Evolutionary conservation across 164 flowering plant species (phyloP), one percentile per base, ranked within the genome.

Genomic region (Pachysandra terminalis): DNA sequence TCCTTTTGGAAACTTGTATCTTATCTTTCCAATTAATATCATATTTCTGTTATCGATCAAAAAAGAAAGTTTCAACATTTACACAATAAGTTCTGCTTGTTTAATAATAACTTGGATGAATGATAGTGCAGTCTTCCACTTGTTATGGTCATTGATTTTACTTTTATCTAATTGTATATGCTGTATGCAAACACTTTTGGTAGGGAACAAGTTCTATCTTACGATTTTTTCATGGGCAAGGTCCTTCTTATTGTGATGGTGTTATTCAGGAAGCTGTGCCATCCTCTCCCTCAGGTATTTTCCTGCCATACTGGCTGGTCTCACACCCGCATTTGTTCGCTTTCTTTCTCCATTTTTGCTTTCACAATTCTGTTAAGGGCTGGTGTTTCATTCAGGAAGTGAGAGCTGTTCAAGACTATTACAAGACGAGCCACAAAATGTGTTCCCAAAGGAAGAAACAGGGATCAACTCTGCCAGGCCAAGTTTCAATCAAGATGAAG

Each of bases 181-280:
- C 59, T 55, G 19, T 25, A 28, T 2, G 10, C 19, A 19, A 59
- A 60, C 49, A 22, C 49, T 65, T 69, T 41, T 63, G n/a, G 21
- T 53, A 90, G 96, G 94, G 94, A 59, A 83, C 87, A 51, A 40
- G 74, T 67, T 84, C 94, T 71, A 87, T 90, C 41, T 71, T 68
- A 61, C 84, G 78, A 69, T 90, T 84, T 69, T 88, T 88, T 65
- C 82, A 78, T 59, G 78, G 81, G 51, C 71, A 65, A 59, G 54
- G 77, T 72, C 68, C 82, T 68, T 71, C 82, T 41, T 57, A 32
- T 64, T n/a, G 27, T 28, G 78, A 73, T 63, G 73, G 21, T 51
- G 27, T 22, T 12, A 64, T 28, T 37, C 64, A 66, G 61, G 80
- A 75, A 60, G 53, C 75, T 71, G 41, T 63, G 23, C 69, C 71